Conservation (phyloP, 148 eudicot species). For the Rhododendron ovatum region DNA sequence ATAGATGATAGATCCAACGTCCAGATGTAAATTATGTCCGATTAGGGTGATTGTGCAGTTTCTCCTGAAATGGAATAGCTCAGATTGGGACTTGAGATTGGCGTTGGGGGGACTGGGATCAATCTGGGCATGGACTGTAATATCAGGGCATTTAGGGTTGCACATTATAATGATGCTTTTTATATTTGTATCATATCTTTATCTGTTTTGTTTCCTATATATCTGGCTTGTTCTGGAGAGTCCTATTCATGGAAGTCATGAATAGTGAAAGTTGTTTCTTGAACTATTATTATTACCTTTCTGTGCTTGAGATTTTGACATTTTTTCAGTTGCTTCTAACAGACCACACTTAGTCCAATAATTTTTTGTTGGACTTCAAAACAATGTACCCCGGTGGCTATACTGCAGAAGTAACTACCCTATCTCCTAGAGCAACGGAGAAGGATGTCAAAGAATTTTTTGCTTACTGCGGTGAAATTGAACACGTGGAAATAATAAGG, state of each 20-base stretch:
- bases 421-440: conserved; percentile 61
- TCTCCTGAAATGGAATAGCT: not conserved
- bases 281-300: not conserved
- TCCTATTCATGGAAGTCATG: not conserved
- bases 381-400: conserved; percentile 57
- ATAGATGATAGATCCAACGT: not conserved
- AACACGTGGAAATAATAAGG: conserved; percentile 66
- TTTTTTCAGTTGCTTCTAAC: not conserved
- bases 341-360: not conserved
- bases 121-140: not conserved
- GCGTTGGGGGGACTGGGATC: not conserved
- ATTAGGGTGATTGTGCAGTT: not conserved
- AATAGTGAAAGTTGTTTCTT: not conserved
- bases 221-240: not conserved
- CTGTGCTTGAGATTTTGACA: not conserved
- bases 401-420: conserved; percentile 53
- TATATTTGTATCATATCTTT: not conserved
- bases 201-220: not conserved
- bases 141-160: not conserved
- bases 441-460: conserved; percentile 61
- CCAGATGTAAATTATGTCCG: not conserved
- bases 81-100: not conserved
- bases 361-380: not conserved
- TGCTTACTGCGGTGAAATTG: conserved; percentile 58
- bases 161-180: not conserved